Conservation (phyloP, 2,329 filamentous ascomycete species). For the Diaporthe ilicicola region DNA sequence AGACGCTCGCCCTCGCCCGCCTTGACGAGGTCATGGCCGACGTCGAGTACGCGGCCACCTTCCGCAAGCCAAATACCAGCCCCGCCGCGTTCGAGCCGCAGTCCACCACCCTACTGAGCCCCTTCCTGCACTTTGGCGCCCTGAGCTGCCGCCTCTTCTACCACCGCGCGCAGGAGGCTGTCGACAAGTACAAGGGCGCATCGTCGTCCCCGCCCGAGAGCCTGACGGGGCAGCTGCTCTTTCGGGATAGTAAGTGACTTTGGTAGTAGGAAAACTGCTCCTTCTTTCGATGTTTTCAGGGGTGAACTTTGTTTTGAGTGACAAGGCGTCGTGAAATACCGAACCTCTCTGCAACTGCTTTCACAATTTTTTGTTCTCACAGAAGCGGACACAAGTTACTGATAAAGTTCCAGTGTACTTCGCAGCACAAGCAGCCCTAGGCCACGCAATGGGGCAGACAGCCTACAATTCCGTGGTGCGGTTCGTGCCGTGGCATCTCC, state of each 20-base stretch:
- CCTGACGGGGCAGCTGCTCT: conserved; percentile 76
- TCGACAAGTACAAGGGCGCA: conserved; percentile 62
- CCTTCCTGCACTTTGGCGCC: conserved; percentile 78
- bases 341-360: too few species aligned
- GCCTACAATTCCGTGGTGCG: conserved; percentile 71
- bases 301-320: neutral
- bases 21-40: conserved; percentile 69
- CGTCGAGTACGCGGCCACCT: conserved; percentile 74
- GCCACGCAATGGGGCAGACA: conserved; percentile 70
- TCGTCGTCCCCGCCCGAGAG: conserved; percentile 73
- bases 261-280: neutral
- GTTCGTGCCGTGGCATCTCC: conserved; percentile 84
- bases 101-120: conserved; percentile 77
- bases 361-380: too few species aligned
- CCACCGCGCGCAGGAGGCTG: conserved; percentile 72
- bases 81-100: conserved; percentile 78
- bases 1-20: conserved; percentile 66
- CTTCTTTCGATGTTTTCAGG: neutral
- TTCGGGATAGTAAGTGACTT: conserved; percentile 66
- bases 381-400: neutral
- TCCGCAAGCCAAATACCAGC: conserved; percentile 79
- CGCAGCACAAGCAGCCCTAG: conserved; percentile 75
- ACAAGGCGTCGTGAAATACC: neutral
- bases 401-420: conserved; percentile 68
- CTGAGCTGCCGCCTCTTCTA: conserved; percentile 77